phyloP scores from a whole-genome alignment of 75 land plant species.

The Selaginella moellendorffii region DNA sequence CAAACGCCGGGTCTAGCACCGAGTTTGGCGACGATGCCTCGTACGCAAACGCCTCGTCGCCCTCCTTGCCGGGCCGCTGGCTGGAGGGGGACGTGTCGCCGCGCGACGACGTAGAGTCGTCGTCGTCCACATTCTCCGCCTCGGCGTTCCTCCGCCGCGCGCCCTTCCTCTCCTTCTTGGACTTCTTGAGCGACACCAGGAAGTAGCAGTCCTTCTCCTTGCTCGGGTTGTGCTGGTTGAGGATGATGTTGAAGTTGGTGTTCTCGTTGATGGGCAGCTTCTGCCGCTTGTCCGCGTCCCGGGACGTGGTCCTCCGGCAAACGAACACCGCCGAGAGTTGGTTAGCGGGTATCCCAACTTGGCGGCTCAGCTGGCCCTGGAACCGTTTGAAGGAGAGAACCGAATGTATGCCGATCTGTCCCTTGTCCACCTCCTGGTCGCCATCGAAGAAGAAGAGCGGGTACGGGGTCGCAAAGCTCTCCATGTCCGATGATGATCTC shows the following conservation, averaged over 20 bases:
- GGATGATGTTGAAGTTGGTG: conserved; percentile 42
- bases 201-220: conserved; percentile 44
- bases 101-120: conserved; percentile 24
- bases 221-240: conserved; percentile 43
- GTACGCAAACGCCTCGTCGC: conserved; percentile 13
- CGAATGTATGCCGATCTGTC: conserved; percentile 40
- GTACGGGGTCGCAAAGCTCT: conserved; percentile 30
- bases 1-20: conserved; percentile 14
- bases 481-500: no score
- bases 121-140: conserved; percentile 31
- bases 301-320: conserved; percentile 17
- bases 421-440: conserved; percentile 51
- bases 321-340: conserved; percentile 54
- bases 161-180: conserved; percentile 34
- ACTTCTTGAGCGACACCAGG: conserved; percentile 40
- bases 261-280: conserved; percentile 47
- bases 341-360: conserved; percentile 57
- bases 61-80: conserved; percentile 15
- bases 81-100: conserved; percentile 28
- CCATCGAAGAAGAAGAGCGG: conserved; percentile 67
- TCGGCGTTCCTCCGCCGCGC: conserved; percentile 26
- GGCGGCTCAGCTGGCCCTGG: conserved; percentile 35
- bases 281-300: conserved; percentile 23
- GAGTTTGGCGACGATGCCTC: conserved; percentile 19
- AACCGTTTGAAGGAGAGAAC: conserved; percentile 39